Conservation (phyloP, 2,329 filamentous ascomycete species). For the Aureobasidium sp. region DNA sequence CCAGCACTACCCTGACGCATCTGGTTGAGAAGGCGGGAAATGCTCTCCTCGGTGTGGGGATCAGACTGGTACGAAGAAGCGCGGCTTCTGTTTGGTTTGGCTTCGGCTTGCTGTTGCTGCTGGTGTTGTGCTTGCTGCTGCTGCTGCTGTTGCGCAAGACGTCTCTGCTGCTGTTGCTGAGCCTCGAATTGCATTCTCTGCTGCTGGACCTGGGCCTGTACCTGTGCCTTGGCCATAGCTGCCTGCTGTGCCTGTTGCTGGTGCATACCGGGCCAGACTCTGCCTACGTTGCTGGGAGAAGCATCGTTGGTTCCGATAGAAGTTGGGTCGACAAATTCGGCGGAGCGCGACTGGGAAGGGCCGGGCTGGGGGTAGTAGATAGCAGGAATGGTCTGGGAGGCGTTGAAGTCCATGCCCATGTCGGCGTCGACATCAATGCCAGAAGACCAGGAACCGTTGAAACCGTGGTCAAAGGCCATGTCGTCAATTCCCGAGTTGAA, state of each 20-base stretch:
- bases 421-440: constrained; percentile 46
- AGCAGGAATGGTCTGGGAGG: constrained; percentile 42
- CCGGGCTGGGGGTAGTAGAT: constrained; percentile 54
- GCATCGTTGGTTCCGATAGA: constrained; percentile 57
- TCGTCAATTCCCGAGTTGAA: constrained; percentile 56
- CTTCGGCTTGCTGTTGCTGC: constrained; percentile 28
- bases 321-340: constrained; percentile 63
- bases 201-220: constrained; percentile 36
- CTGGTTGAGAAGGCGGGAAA: constrained; percentile 82
- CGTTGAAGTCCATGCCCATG: constrained; percentile 55
- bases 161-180: constrained; percentile 18
- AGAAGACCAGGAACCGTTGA: constrained; percentile 49
- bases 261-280: constrained; percentile 90
- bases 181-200: constrained; percentile 24
- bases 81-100: constrained; percentile 30
- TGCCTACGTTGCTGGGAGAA: constrained; percentile 47
- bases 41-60: constrained; percentile 67
- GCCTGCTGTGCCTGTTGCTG: constrained; percentile 65
- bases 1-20: constrained; percentile 69
- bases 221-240: constrained; percentile 48
- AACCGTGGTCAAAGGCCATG: constrained; percentile 49
- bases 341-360: constrained; percentile 21
- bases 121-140: constrained; percentile 25
- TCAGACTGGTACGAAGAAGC: constrained; percentile 34
- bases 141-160: constrained; percentile 19